Evolutionary conservation across 305 asterid species (phyloP).

Genomic region (Salvia sclarea): DNA sequence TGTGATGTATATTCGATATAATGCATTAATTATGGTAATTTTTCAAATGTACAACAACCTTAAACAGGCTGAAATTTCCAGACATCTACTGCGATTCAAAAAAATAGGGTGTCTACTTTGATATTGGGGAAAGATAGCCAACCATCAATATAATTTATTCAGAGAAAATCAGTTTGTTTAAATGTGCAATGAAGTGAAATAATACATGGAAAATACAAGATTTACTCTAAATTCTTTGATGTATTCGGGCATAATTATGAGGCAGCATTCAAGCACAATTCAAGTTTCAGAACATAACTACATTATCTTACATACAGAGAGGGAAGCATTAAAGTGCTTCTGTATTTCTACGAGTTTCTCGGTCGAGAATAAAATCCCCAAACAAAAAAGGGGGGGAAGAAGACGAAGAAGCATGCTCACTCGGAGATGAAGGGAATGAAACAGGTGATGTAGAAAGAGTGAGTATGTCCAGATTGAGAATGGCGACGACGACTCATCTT

Average conservation of each 20-base stretch:
- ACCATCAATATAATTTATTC: background rate
- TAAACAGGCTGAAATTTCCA: constrained; percentile 5
- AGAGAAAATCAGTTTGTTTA: constrained; percentile 7
- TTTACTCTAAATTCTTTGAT: constrained; percentile 29
- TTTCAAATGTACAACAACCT: background rate
- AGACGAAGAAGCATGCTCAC: constrained; percentile 24
- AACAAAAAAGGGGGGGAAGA: constrained; percentile 54
- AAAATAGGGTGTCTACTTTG: background rate
- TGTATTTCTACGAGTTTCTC: constrained; percentile 40
- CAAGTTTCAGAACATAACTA: constrained; percentile 44
- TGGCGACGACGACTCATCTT: constrained; percentile 31
- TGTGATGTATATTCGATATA: background rate
- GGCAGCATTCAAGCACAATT: constrained; percentile 37
- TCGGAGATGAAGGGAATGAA: constrained; percentile 22
- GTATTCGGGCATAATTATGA: constrained; percentile 40
- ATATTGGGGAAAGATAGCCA: background rate
- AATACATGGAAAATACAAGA: constrained; percentile 33
- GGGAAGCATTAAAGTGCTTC: constrained; percentile 44
- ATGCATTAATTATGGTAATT: background rate
- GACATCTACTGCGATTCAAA: background rate
- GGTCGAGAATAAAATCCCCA: constrained; percentile 52
- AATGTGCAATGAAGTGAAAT: constrained; percentile 6
- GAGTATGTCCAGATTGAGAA: constrained; percentile 36
- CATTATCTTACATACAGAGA: constrained; percentile 42
- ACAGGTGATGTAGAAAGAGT: constrained; percentile 27